Base-by-base conservation (phyloP, 2,329 filamentous ascomycete genomes). In the Cryphonectria carpinicola region DNA sequence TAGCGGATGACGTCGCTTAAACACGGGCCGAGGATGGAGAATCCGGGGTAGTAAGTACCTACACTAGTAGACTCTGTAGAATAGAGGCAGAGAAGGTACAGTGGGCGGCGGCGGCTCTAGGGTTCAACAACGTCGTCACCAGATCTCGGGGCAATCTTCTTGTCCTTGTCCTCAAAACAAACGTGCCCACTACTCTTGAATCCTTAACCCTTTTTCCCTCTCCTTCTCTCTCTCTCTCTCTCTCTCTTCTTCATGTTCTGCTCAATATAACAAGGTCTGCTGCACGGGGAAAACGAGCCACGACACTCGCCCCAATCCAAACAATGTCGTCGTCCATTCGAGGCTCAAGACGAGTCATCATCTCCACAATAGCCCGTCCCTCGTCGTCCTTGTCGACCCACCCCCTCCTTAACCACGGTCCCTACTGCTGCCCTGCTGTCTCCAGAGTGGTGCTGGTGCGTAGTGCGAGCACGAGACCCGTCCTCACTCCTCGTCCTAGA, bases 401-500 rank as follows among this genome's bases (percentile, higher is more conserved):
- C 22, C 46, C 46, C 8, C 22, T 49, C 46, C 46, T 49, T 0
- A n/a, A 19, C 22, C 3, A 8, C 43, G 22, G 22, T 22, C 19
- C 17, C 4, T 49, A n/a, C 28, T 58, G 28, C 25, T 13, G 14
- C 14, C 28, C 28, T 28, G 54, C 54, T 32, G 28, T 58, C 25
- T 32, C 54, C 13, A 58, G 54, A 14, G 28, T 32, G 28, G 22
- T n/a, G 8, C 39, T 14, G 17, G 46, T 49, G 17, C 46, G 46
- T 22, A 49, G 46, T n/a, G 35, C 61, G n/a, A 28, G 61, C n/a
- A 46, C 37, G 37, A 46, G 61, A 39, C 39, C 37, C 22, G n/a
- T 68, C 74, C 32, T 66, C 68, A 56, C 66, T 14, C 46, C 46
- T 76, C 77, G 77, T 25, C 65, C 58, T 56, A 56, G 71, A 67